Base-by-base conservation (phyloP, 192 early-diverging fungal genomes). In the Backusella australiensis region DNA sequence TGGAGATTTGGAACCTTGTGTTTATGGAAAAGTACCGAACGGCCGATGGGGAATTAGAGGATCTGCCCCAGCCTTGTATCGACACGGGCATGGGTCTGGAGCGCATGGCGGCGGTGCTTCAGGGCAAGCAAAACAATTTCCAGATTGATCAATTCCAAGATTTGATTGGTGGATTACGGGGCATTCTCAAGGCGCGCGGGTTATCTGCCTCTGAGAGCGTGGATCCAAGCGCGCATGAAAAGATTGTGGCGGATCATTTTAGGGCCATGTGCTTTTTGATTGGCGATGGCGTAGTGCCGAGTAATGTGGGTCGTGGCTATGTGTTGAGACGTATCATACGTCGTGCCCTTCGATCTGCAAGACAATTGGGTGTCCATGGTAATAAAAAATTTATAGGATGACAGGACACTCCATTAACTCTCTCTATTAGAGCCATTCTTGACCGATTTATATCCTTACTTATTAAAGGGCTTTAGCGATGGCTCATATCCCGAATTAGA, bases 1-100 rank as follows among this genome's bases (percentile, higher is more conserved):
- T 91, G 32, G 90, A 91, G 72, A 85, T 91, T 42, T 91, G 90
- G 88, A 91, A 91, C 53, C 65, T 90, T 49, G 88, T 90, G 3
- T 90, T 89, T 76, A 89, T 88, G 86, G 80, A 90, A 53, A 84
- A 88, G 39, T 86, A 86, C 23, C 69, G 85, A 6, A 78, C 78
- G n/a, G 85, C 77, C 2, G 80, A 88, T 12, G 85, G 88, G 1
- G 46, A 82, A 26, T 52, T 90, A 0, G 69, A 82, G 7, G 80
- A 84, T 12, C 56, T 90, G 1, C 86, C 88, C 2, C 80, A 81
- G 32, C 80, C 85, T 1, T 90, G 89, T 73, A 80, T 90, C n/a
- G 88, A 90, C 70, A 90, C 89, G 12, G 88, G 89, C 6, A 88
- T 89, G 84, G 88, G 89, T 0, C 68, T 90, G n/a, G 88, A 90